A percentile compares a stretch with the other conserved stretches of the same genome.
Conservation (phyloP, 768 basidiomycete species). For the Kwoniella bestiolae region DNA sequence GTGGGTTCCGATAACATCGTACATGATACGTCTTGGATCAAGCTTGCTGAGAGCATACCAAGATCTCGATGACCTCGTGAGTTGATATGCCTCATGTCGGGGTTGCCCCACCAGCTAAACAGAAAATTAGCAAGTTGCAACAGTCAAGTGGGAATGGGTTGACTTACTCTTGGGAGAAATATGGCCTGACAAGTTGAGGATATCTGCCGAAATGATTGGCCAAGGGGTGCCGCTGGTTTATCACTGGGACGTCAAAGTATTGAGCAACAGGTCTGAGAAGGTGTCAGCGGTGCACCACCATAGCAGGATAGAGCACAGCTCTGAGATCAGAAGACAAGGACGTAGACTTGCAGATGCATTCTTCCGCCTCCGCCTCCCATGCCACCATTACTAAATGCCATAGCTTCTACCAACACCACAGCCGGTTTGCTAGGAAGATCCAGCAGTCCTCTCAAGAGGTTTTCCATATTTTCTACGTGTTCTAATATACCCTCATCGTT, state of each 20-base stretch:
- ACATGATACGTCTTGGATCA: conserved; percentile 50
- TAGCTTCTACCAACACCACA: conserved; percentile 52
- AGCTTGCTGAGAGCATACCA: conserved; percentile 45
- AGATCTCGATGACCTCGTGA: conserved; percentile 52
- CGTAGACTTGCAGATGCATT: conserved; percentile 47
- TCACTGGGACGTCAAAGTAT: conserved; percentile 56
- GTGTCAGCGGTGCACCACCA: too few species aligned
- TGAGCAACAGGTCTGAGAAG: conserved; percentile 51
- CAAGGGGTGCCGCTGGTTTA: conserved; percentile 53
- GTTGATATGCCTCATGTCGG: conserved; percentile 55
- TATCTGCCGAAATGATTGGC: conserved; percentile 52
- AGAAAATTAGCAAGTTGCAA: too few species aligned
- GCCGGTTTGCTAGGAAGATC: conserved; percentile 52
- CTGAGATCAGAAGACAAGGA: too few species aligned
- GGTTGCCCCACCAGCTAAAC: conserved; percentile 52
- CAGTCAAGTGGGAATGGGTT: neutral
- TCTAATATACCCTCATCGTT: conserved; percentile 56
- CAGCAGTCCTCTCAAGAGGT: conserved; percentile 52
- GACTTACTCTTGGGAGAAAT: conserved; percentile 52
- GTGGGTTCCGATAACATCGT: conserved; percentile 36
- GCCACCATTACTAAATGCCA: conserved; percentile 50
- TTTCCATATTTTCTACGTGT: conserved; percentile 57
- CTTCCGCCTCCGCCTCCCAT: conserved; percentile 56
- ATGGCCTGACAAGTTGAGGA: conserved; percentile 51
- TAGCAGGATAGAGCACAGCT: too few species aligned